Evolutionary conservation across 306 rosid species (phyloP), one percentile per base, ranked within the genome.

Genomic region (Corylus heterophylla): DNA sequence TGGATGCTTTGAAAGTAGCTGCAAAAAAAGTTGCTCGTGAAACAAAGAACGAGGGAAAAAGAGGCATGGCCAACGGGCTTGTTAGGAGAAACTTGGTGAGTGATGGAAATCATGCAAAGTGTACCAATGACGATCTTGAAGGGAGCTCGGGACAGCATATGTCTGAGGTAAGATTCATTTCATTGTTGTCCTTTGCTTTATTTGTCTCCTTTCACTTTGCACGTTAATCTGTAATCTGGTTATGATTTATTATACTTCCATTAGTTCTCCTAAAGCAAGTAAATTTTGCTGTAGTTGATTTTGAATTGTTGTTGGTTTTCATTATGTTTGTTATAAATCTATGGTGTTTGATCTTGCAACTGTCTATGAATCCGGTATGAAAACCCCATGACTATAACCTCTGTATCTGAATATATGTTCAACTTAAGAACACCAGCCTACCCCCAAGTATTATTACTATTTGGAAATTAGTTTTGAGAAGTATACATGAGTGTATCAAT

Each of bases 1-100:
- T 89, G 85, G 83, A 75, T 73, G 87, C 96, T 80, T 89, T 96
- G 78, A 93, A 82, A 83, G 88, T 83, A 75, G 99, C 99, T 74
- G 80, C 88, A 64, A 89, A 89, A 83, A 88, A 77, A 84, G 93
- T 96, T 78, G 83, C 93, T 18, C 85, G 74, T 54, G 89, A 81
- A 66, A 77, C 75, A 50, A 92, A 89, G 90, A 88, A 67, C 18
- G 88, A 84, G 74, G 88, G 91, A 62, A 91, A 83, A 87, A 66
- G 45, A 73, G 79, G 87, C 76, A 74, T 80, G 83, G 80, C 79
- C 80, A 91, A 90, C 39, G 98, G 98, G 73, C 90, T 82, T 39
- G 80, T 83, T 73, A 89, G 84, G 88, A 83, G 83, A 54, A 85
- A 82, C 77, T 49, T 88, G 71, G 85, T 48, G 67, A 76, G 71